Evolutionary conservation across 2,329 filamentous ascomycete genomes (phyloP), one percentile per base, ranked within the genome.

Genomic region (Claviceps capensis): DNA sequence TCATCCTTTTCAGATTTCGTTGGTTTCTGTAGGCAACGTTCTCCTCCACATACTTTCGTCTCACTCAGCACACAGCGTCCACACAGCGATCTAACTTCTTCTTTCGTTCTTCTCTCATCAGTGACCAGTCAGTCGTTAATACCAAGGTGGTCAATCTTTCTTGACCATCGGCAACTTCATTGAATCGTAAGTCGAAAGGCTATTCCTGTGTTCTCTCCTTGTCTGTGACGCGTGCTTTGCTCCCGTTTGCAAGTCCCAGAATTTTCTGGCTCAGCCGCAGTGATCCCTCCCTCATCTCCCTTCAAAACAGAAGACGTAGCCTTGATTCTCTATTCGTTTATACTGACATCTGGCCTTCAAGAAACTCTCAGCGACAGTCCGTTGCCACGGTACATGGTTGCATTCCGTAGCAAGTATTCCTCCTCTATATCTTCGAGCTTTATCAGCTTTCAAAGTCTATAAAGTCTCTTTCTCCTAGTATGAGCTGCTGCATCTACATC

Each of bases 1-100:
- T 42, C 41, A 37, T 52, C 37, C 37, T 51, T 30, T 47, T 50
- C 37, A 5, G 52, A 19, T 47, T 44, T 47, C 38, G 14, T 45
- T 17, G 7, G 11, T 13, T 17, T 40, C 14, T 9, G 14, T 26
- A 2, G 11, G 8, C 14, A 40, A 11, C 19, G 0, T 40, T 22
- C 22, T 48, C 22, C 34, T 22, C 3, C 47, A 19, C 8, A 11
- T 11, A 34, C 30, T 34, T 34, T 34, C 30, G 30, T 36, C n/a
- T 14, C 44, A 47, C 47, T 43, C 46, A 30, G 48, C 52, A 22
- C 40, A 16, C 42, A 36, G 51, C 51, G 45, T n/a, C 14, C 38
- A 34, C 26, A 19, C 34, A 3, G 11, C n/a, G n/a, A 16, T 36
- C 23, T 5, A n/a, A 30, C 47, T 48, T 26, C 36, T 5, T 48